Percentiles rank a stretch among this genome's conserved stretches.
phyloP scores from a whole-genome alignment of 768 basidiomycete genomes.

The Rhizopogon vulgaris region DNA sequence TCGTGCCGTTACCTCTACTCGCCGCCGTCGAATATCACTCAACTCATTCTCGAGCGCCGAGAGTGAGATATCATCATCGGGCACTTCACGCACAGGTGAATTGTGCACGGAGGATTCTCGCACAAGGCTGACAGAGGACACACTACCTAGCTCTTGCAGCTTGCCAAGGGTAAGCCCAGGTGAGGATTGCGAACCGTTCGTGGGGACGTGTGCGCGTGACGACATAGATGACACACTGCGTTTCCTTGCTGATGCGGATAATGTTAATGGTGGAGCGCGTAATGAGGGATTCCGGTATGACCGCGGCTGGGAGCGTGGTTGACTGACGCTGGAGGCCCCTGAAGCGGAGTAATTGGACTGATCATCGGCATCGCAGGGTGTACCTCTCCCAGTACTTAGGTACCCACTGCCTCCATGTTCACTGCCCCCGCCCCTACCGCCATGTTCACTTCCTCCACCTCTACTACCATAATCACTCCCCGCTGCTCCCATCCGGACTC shows the following conservation, averaged over 20 bases:
- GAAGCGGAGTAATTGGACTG: slow-evolving; percentile 52
- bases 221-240: slow-evolving; percentile 57
- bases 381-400: slow-evolving; percentile 21
- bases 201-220: slow-evolving; percentile 33
- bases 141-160: slow-evolving; percentile 30
- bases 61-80: slow-evolving; percentile 32
- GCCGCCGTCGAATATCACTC: slow-evolving; percentile 60
- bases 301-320: slow-evolving; percentile 41
- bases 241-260: slow-evolving; percentile 40
- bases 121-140: slow-evolving; percentile 46
- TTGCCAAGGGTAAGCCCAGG: slow-evolving; percentile 23
- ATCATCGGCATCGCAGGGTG: slow-evolving; percentile 39
- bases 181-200: slow-evolving; percentile 13
- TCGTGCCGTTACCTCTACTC: slow-evolving; percentile 64
- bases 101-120: slow-evolving; percentile 42
- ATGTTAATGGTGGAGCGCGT: slow-evolving; percentile 22
- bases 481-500: slow-evolving; percentile 14
- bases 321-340: slow-evolving; percentile 40
- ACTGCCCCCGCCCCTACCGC: slow-evolving; percentile 19
- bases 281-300: slow-evolving; percentile 19
- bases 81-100: slow-evolving; percentile 11
- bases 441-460: slow-evolving; percentile 1
- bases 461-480: slow-evolving; percentile 20
- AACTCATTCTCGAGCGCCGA: slow-evolving; percentile 49
- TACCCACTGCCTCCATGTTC: slow-evolving; percentile 16